Base-by-base conservation (phyloP, 179 eudicot species). In the Drosera spatulata region DNA sequence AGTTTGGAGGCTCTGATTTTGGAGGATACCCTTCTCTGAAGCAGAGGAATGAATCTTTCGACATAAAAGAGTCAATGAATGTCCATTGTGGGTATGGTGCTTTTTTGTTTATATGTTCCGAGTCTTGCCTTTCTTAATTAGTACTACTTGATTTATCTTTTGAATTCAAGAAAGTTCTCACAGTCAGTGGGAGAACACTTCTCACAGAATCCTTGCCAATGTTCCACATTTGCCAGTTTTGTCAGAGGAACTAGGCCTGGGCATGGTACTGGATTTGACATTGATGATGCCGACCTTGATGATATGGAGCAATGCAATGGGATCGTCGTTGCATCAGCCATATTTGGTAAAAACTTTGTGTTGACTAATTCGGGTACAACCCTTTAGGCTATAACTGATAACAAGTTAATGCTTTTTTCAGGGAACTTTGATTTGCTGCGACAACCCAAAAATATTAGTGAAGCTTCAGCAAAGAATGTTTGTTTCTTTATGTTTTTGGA, bases 401-500 rank as follows among this genome's bases (percentile, higher is more conserved):
- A 14, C 33, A 51, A 4, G 33, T 37, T 51, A 51, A 51, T n/a
- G 13, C 3, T 10, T 51, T 51, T 51, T 4, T 7, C 80, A 93
- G 99, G 99, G 53, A 88, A 91, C 53, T 94, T 82, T 69, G 99
- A 94, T 75, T 55, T 90, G 47, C 80, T 90, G 60, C 87, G 87
- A 47, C 94, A 94, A 64, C 99, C 97, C 33, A 83, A 63, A 68
- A 94, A 94, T 68, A 76, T 85, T 45, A 85, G 96, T 75, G 94
- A 85, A 70, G 77, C 80, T 74, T 79, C 99, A 60, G 80, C 77
- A 78, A 73, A 60, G 69, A 77, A 77, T 60, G 88, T 83, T 39
- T 86, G 97, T 67, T 94, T 94, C 81, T 85, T 70, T 71, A 94
- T 94, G 99, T 94, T 94, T 70, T 75, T 94, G 61, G 99, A 90